Evolutionary conservation across 768 basidiomycete species (phyloP).

Genomic region (Pilatotrama ljubarskyi): DNA sequence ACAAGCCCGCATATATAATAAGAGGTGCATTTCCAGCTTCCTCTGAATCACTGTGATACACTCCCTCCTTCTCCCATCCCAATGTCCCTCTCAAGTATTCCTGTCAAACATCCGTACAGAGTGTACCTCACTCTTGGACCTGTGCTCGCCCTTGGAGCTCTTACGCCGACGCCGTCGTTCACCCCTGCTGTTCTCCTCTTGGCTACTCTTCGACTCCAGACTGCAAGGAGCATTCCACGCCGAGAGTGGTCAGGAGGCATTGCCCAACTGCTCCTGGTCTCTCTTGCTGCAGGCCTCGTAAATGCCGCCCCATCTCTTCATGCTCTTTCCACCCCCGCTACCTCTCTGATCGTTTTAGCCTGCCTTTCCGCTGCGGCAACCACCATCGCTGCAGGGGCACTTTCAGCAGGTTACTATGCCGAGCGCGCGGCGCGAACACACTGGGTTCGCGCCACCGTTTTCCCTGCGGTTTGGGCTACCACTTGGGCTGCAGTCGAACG

Average conservation of each 20-base stretch:
- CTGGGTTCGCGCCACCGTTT: conserved; percentile 53
- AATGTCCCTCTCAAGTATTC: conserved; percentile 4
- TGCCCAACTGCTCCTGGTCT: conserved; percentile 25
- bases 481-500: conserved; percentile 56
- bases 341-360: conserved; percentile 50
- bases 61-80: not conserved
- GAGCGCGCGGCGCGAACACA: conserved; percentile 35
- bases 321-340: conserved; percentile 54
- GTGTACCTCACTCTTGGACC: conserved; percentile 15
- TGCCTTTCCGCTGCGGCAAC: conserved; percentile 47
- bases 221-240: conserved; percentile 21
- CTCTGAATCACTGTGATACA: not conserved
- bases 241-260: conserved; percentile 8
- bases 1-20: no score
- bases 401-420: conserved; percentile 42
- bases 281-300: conserved; percentile 29
- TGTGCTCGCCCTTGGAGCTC: conserved; percentile 26
- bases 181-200: conserved; percentile 32
- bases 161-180: conserved; percentile 34
- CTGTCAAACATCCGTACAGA: conserved; percentile 11
- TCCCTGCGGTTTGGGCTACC: conserved; percentile 71
- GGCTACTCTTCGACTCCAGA: conserved; percentile 28
- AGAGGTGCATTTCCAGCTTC: not conserved
- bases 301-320: conserved; percentile 34
- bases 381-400: conserved; percentile 14